Base-by-base conservation (phyloP, 148 eudicot species). In the Bassia scoparia region DNA sequence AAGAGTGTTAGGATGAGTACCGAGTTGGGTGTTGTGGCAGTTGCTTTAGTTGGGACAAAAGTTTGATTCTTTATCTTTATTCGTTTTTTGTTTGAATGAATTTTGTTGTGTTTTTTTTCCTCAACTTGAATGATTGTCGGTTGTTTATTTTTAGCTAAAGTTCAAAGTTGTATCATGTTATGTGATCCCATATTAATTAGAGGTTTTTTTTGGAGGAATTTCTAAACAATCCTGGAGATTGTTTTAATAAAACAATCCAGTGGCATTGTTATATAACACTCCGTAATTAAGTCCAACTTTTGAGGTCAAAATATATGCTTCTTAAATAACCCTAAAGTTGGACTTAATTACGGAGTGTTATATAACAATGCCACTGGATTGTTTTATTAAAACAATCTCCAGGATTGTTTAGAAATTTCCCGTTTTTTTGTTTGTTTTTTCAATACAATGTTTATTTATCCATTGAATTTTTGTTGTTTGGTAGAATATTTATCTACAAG, bases 41-140 rank as follows among this genome's bases (percentile, higher is more conserved):
- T 44, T 37, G n/a, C 55, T 41, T 27, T 52, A n/a, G 13, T 53
- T 31, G 23, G 18, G 17, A 21, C 23, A 1, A 30, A n/a, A 37
- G 24, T 66, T 74, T 34, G 35, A 18, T 27, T 62, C 43, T 74
- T 66, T 27, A 5, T 35, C n/a, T n/a, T 52, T 65, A 20, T 64
- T 73, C 16, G 48, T 41, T 49, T 18, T 15, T 49, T 49, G 53
- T 15, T 49, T 41, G 17, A 54, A 3, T 70, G 14, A 21, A 23
- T 43, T 41, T 11, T 30, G 43, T 71, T 63, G 16, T 41, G 15
- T 12, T 44, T 23, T 9, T n/a, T 34, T 27, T 29, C 17, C 37
- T 71, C 35, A 35, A 23, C 33, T n/a, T 27, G 21, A 26, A 13
- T 53, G 27, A 24, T 31, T 69, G 21, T 41, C 46, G 46, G 46